A percentile compares a stretch with the other conserved stretches of the same genome.
These are phyloP conservation scores for Pseudocercospora fijiensis DNA, from an alignment of 2,329 filamentous ascomycete species.

Conservation along the genomic window DNA sequence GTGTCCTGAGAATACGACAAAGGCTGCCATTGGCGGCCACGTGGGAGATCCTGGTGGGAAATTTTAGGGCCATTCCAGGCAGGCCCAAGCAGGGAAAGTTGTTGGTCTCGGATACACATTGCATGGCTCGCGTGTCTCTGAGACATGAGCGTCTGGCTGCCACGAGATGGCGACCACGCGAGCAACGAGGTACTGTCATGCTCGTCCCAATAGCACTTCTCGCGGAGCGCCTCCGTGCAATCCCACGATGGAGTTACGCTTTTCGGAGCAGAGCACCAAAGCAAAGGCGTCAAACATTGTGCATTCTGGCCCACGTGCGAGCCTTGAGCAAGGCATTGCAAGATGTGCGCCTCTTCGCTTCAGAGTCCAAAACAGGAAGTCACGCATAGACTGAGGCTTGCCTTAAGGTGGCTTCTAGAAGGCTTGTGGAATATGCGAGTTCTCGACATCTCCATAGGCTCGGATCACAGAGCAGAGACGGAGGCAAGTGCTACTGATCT, in stretches of 20 bases:
- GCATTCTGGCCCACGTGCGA: slow-evolving; percentile 6
- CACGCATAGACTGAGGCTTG: slow-evolving; percentile 7
- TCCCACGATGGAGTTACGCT: background rate
- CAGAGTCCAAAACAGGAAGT: slow-evolving; percentile 5
- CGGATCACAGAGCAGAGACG: background rate
- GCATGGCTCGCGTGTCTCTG: background rate
- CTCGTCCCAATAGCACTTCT: background rate
- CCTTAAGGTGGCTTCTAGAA: slow-evolving; percentile 4
- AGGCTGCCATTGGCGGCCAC: background rate
- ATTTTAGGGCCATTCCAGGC: too few relatives aligned
- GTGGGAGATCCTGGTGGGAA: background rate
- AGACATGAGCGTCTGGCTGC: slow-evolving; percentile 1
- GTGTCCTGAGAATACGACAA: background rate
- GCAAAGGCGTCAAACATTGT: background rate
- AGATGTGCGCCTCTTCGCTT: slow-evolving; percentile 6
- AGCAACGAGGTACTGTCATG: background rate
- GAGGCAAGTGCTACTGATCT: slow-evolving; percentile 5
- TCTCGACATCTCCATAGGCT: background rate
- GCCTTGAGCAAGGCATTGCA: background rate
- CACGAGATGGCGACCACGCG: slow-evolving; percentile 9
- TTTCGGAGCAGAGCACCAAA: slow-evolving; percentile 1
- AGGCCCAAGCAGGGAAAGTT: background rate
- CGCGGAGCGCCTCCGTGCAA: background rate
- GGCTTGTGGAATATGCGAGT: background rate
- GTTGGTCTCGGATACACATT: background rate